Evolutionary conservation across 768 basidiomycete species (phyloP), one percentile per base, ranked within the genome.

Genomic region (Serendipita sp.): DNA sequence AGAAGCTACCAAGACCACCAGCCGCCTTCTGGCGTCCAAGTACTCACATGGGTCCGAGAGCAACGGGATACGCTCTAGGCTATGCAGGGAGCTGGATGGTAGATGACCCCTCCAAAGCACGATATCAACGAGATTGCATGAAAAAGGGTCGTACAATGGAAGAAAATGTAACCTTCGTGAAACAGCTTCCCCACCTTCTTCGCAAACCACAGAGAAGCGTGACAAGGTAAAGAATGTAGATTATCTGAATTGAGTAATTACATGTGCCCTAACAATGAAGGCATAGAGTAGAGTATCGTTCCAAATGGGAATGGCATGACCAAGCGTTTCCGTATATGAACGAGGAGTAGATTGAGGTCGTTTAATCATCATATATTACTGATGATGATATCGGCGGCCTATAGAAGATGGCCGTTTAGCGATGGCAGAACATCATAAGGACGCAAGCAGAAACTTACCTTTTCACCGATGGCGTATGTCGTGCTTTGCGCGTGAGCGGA

Each of bases 401-500:
- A 32, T 32, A 32, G n/a, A 32, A 30, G 5, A 41, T 41, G 5
- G 5, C 41, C 41, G 5, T 41, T 41, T 7, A 41, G 5, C 8
- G 0, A 51, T n/a, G 48, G n/a, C 18, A 5, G n/a, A 51, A n/a
- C 13, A 13, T 18, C 18, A 13, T 18, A n/a, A 32, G 18, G 35
- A 34, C 35, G 28, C 37, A 38, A 30, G 10, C 24, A 16, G 28
- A 38, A n/a, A 60, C 63, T 3, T 24, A 64, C 64, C 28, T 53
- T 51, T 44, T 65, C 64, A 35, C 24, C 64, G 37, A 65, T 62
- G 16, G 53, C 65, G 41, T 60, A 65, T 4, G 58, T 53, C 32
- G 64, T 58, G 64, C 18, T 65, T 47, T 38, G 37, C 15, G 66
- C 35, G 35, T 66, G 66, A 18, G 63, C 66, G 8, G 66, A 66